phyloP scores from a whole-genome alignment of 108 stramenopile genomes.

The Fragilariopsis cylindrus region DNA sequence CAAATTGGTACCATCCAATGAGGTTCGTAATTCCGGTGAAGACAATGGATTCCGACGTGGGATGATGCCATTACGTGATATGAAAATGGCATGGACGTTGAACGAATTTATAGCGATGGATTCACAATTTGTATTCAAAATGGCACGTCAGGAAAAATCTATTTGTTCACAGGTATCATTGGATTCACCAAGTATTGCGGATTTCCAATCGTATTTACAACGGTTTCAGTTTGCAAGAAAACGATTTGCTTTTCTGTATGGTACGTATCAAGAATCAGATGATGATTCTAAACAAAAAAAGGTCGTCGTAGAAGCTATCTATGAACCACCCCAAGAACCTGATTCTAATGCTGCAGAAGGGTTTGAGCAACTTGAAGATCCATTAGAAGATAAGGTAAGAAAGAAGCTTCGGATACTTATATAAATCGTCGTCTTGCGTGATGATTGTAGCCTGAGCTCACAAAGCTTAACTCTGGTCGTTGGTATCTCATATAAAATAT shows the following conservation, averaged over 20 bases:
- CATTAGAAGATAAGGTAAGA: conserved; percentile 80
- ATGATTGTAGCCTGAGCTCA: too few species aligned
- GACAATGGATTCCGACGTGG: conserved; percentile 89
- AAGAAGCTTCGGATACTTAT: background rate
- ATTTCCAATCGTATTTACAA: conserved; percentile 83
- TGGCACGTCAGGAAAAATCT: conserved; percentile 85
- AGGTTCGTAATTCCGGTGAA: conserved; percentile 27
- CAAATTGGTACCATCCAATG: conserved; percentile 63
- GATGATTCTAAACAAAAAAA: conserved; percentile 43
- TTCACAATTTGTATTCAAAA: conserved; percentile 90
- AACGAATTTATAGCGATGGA: conserved; percentile 94
- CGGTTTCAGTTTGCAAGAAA: conserved; percentile 87
- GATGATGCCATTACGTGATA: conserved; percentile 87
- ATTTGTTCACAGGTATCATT: conserved; percentile 62
- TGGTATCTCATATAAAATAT: too few species aligned
- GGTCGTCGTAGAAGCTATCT: conserved; percentile 88
- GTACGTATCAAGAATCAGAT: conserved; percentile 63
- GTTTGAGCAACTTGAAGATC: conserved; percentile 89
- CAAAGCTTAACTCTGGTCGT: too few species aligned
- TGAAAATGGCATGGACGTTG: conserved; percentile 98
- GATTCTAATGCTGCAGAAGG: conserved; percentile 81
- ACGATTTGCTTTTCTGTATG: conserved; percentile 91
- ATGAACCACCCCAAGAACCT: conserved; percentile 96
- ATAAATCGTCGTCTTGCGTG: too few species aligned
- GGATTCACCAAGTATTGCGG: conserved; percentile 63